phyloP scores from a whole-genome alignment of 768 basidiomycete species.

The Macrolepiota fuliginosa region DNA sequence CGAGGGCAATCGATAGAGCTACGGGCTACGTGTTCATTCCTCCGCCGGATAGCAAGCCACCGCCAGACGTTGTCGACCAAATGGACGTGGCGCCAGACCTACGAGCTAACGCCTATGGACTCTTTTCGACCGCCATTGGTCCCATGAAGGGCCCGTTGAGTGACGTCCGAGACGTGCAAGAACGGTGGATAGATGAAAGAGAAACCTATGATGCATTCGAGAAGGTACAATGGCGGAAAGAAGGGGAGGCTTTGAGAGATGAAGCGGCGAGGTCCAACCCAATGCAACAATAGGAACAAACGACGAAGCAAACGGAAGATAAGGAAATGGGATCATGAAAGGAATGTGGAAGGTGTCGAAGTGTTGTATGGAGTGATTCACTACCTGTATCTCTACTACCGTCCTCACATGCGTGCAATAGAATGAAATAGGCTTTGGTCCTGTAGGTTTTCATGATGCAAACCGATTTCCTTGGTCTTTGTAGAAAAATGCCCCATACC shows the following conservation, averaged over 20 bases:
- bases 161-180: conserved; percentile 78
- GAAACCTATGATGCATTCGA: conserved; percentile 85
- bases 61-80: conserved; percentile 34
- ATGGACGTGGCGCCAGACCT: conserved; percentile 34
- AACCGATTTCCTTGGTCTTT: too few relatives aligned
- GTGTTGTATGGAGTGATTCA: too few relatives aligned
- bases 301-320: too few relatives aligned
- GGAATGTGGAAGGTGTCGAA: too few relatives aligned
- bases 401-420: too few relatives aligned
- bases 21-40: conserved; percentile 91
- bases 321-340: too few relatives aligned
- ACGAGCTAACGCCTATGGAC: conserved; percentile 62
- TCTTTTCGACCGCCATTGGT: conserved; percentile 68
- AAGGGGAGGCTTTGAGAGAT: conserved; percentile 59
- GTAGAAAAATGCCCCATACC: too few relatives aligned
- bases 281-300: neutral
- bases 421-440: too few relatives aligned
- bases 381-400: too few relatives aligned
- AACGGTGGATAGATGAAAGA: conserved; percentile 87
- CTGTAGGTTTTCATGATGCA: too few relatives aligned
- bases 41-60: conserved; percentile 26
- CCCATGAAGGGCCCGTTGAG: conserved; percentile 46
- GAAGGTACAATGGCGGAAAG: conserved; percentile 70
- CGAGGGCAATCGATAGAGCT: conserved; percentile 82
- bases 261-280: conserved; percentile 28